Evolutionary conservation across 208 protist species (phyloP).

Genomic region (Acanthamoeba triangularis): DNA sequence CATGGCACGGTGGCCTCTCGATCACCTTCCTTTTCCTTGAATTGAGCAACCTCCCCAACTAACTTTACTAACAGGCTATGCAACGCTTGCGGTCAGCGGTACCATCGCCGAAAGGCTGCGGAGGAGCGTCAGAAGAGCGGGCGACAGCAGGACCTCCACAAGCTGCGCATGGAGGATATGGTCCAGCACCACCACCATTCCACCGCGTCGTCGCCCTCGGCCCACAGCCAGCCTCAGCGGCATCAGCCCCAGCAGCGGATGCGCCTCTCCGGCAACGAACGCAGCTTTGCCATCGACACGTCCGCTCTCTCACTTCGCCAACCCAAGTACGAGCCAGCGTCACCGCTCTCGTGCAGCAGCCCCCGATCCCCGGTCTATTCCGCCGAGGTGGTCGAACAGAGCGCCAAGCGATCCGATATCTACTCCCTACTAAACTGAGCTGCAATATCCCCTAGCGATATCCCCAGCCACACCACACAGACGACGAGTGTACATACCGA

Average conservation of each 20-base stretch:
- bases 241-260: background rate
- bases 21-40: background rate
- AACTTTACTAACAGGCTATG: background rate
- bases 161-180: background rate
- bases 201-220: no score
- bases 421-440: no score
- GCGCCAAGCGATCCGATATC: no score
- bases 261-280: background rate
- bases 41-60: background rate
- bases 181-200: background rate
- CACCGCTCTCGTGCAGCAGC: background rate
- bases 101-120: background rate
- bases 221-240: no score
- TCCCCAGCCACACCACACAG: background rate
- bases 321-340: background rate
- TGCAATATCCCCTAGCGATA: no score
- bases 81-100: constrained; percentile 10
- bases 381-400: no score
- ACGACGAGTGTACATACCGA: background rate
- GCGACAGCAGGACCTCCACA: background rate
- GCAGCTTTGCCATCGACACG: background rate
- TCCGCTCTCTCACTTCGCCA: background rate
- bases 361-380: background rate
- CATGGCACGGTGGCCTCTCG: no score
- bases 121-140: background rate